These are phyloP conservation scores for Tricholomella constricta DNA, from an alignment of 768 basidiomycete genomes.

Conservation along the genomic window DNA sequence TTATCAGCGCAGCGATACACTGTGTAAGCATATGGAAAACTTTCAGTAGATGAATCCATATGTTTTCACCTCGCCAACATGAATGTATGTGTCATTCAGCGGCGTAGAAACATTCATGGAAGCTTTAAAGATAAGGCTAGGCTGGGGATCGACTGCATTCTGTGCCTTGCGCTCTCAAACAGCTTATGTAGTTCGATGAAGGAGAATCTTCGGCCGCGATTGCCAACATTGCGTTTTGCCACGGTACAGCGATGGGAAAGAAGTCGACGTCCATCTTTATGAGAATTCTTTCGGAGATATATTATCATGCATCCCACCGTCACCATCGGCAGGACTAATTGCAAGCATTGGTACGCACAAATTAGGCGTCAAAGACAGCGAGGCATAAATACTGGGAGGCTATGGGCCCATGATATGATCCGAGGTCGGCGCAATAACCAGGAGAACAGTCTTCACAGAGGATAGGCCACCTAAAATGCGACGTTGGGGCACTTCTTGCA, in stretches of 20 bases:
- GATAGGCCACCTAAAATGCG: slow-evolving; percentile 14
- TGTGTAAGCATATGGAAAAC: no score
- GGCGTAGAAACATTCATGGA: slow-evolving; percentile 6
- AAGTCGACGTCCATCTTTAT: neutral
- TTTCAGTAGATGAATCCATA: no score
- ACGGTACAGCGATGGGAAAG: neutral
- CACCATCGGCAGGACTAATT: neutral
- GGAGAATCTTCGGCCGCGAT: neutral
- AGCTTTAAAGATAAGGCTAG: neutral
- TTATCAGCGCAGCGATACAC: no score
- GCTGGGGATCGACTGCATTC: neutral
- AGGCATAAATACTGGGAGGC: neutral
- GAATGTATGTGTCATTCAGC: neutral
- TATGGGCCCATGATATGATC: slow-evolving; percentile 10
- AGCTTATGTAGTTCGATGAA: neutral
- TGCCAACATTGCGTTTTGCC: neutral
- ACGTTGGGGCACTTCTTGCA: slow-evolving; percentile 1
- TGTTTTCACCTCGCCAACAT: no score
- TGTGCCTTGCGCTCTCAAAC: no score
- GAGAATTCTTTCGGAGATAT: neutral
- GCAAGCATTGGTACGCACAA: neutral
- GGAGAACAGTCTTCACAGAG: neutral
- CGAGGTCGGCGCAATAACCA: slow-evolving; percentile 8
- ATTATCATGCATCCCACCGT: neutral
- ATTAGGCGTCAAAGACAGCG: neutral